Percentiles rank a stretch among this genome's conserved stretches.
Conservation (phyloP, 805 yeast genomes). For the Cyberlindnera subsufficiens region DNA sequence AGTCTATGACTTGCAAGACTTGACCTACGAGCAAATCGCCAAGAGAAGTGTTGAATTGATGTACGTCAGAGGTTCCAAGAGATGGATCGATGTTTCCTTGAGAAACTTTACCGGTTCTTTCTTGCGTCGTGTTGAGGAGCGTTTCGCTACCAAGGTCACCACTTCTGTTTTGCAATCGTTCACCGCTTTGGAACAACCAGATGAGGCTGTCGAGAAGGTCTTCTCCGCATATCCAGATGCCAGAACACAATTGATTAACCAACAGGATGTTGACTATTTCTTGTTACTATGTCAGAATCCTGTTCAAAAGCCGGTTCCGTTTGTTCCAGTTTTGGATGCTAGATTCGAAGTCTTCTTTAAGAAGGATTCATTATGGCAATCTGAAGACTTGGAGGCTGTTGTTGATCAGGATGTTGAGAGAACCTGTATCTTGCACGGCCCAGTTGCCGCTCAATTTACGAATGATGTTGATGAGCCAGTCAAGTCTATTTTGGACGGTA, state of each 20-base stretch:
- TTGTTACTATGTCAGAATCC: slow-evolving; percentile 78
- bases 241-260: slow-evolving; percentile 76
- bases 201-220: slow-evolving; percentile 49
- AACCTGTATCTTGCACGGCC: slow-evolving; percentile 98
- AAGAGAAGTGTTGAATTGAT: slow-evolving; percentile 81
- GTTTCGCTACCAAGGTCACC: slow-evolving; percentile 60
- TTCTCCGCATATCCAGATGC: slow-evolving; percentile 70
- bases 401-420: slow-evolving; percentile 94
- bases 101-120: slow-evolving; percentile 83
- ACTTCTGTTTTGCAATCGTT: slow-evolving; percentile 72
- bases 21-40: slow-evolving; percentile 93
- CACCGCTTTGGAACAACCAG: slow-evolving; percentile 64
- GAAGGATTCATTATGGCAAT: slow-evolving; percentile 99
- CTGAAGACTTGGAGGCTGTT: slow-evolving; percentile 94
- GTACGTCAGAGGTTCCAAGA: slow-evolving; percentile 67
- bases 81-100: slow-evolving; percentile 87
- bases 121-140: slow-evolving; percentile 94
- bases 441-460: slow-evolving; percentile 94
- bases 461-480: slow-evolving; percentile 88
- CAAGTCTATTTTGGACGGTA: slow-evolving; percentile 78
- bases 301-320: slow-evolving; percentile 94
- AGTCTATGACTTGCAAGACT: slow-evolving; percentile 86
- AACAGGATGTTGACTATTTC: slow-evolving; percentile 94
- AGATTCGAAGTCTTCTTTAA: slow-evolving; percentile 94
- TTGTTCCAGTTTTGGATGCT: slow-evolving; percentile 91